These are phyloP conservation scores for Nothophytophthora sp. DNA, from an alignment of 352 stramenopile species.

Conservation along the genomic window DNA sequence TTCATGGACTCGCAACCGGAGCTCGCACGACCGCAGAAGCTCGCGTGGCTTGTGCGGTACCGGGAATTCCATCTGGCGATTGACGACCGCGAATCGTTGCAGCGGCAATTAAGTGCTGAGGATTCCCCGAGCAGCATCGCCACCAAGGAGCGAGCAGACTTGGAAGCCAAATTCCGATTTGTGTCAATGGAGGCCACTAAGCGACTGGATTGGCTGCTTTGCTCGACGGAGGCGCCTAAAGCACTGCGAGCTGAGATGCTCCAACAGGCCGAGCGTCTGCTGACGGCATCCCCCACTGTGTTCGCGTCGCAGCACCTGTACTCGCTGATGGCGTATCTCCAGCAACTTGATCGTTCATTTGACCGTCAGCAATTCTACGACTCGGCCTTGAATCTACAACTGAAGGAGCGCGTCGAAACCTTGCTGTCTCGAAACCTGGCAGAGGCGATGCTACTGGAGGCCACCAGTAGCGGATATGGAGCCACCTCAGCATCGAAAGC, in stretches of 20 bases:
- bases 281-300: conserved; percentile 48
- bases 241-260: conserved; percentile 46
- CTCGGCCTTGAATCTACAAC: conserved; percentile 38
- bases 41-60: conserved; percentile 70
- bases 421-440: conserved; percentile 60
- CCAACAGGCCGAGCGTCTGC: conserved; percentile 46
- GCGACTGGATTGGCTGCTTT: conserved; percentile 55
- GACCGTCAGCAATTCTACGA: conserved; percentile 50
- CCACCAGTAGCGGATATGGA: conserved; percentile 15
- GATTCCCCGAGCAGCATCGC: conserved; percentile 12
- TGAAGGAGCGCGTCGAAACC: conserved; percentile 52
- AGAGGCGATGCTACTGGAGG: conserved; percentile 57
- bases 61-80: conserved; percentile 70
- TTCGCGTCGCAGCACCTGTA: conserved; percentile 61
- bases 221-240: conserved; percentile 40
- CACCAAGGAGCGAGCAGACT: conserved; percentile 19
- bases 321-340: conserved; percentile 60
- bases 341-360: conserved; percentile 69
- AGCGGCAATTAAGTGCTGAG: conserved; percentile 22
- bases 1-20: conserved; percentile 58
- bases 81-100: conserved; percentile 57
- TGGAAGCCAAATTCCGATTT: conserved; percentile 49
- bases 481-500: neutral
- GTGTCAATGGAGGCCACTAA: conserved; percentile 69
- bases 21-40: conserved; percentile 44